phyloP scores from a whole-genome alignment of 257 asterid genomes.

The Cruciata laevipes region DNA sequence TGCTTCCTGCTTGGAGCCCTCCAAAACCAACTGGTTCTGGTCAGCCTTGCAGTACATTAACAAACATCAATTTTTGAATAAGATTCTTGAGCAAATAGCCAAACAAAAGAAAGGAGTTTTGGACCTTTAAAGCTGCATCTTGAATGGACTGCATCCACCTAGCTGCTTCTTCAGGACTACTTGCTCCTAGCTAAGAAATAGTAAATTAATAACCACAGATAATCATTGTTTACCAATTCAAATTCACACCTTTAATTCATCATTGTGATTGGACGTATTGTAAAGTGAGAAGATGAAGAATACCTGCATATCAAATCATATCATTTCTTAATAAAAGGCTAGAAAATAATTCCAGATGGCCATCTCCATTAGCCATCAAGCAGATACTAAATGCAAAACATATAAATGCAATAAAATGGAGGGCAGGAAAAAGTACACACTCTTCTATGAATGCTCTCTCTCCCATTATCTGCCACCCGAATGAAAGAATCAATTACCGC shows the following conservation, averaged over 20 bases:
- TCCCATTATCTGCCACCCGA: slow-evolving; percentile 92
- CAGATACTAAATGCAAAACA: background rate
- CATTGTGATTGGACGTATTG: slow-evolving; percentile 79
- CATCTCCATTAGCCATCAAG: background rate
- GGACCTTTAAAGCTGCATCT: slow-evolving; percentile 83
- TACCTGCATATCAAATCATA: slow-evolving; percentile 42
- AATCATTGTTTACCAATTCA: slow-evolving; percentile 10
- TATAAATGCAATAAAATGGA: background rate
- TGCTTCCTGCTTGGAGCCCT: slow-evolving; percentile 34
- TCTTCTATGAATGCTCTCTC: slow-evolving; percentile 91
- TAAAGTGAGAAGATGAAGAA: slow-evolving; percentile 78
- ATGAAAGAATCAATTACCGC: slow-evolving; percentile 92
- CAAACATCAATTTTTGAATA: slow-evolving; percentile 28
- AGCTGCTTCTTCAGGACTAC: slow-evolving; percentile 96
- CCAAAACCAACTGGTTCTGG: slow-evolving; percentile 41
- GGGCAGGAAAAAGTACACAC: slow-evolving; percentile 26
- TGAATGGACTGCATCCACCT: slow-evolving; percentile 90
- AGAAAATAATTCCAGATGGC: slow-evolving; percentile 12
- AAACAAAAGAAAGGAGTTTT: slow-evolving; percentile 18
- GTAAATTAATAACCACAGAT: slow-evolving; percentile 17
- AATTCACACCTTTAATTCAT: slow-evolving; percentile 75
- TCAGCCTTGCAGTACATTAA: slow-evolving; percentile 48
- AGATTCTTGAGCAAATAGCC: slow-evolving; percentile 7
- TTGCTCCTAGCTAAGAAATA: slow-evolving; percentile 80
- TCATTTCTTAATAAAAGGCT: background rate